Conservation (phyloP, 768 basidiomycete species). For the Boletus huronensis region DNA sequence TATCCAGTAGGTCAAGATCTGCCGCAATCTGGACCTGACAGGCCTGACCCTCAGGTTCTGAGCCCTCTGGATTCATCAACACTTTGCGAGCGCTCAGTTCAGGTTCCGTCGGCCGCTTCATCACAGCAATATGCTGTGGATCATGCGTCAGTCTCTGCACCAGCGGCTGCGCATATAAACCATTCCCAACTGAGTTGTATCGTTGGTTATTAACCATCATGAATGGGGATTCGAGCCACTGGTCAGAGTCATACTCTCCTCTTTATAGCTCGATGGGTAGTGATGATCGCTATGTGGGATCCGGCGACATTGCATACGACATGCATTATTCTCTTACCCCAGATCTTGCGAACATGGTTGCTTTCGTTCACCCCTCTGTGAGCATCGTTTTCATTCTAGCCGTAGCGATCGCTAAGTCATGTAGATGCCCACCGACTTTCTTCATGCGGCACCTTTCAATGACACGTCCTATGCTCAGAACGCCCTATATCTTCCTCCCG, state of each 20-base stretch:
- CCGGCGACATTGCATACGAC: background rate
- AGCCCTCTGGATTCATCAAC: background rate
- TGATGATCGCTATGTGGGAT: background rate
- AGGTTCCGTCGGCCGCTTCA: background rate
- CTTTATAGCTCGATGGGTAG: background rate
- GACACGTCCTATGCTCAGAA: background rate
- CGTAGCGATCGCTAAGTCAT: background rate
- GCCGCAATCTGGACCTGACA: slow-evolving; percentile 1
- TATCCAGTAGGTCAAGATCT: background rate
- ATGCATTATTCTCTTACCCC: background rate
- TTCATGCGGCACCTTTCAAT: background rate
- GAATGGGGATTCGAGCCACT: slow-evolving; percentile 1
- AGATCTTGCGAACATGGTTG: background rate
- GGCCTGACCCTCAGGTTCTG: background rate
- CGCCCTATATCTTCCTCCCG: background rate
- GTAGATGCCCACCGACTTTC: slow-evolving; percentile 4
- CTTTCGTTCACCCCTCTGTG: slow-evolving; percentile 4
- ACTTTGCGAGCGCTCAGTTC: background rate
- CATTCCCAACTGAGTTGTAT: background rate
- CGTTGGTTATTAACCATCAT: slow-evolving; percentile 10
- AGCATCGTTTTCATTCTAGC: slow-evolving; percentile 2
- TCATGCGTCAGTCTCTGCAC: background rate
- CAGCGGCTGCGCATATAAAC: slow-evolving; percentile 13
- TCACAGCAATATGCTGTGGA: slow-evolving; percentile 29
- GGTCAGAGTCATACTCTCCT: slow-evolving; percentile 6